phyloP scores from a whole-genome alignment of 164 flowering plant genomes.

The Cinnamomum micranthum region DNA sequence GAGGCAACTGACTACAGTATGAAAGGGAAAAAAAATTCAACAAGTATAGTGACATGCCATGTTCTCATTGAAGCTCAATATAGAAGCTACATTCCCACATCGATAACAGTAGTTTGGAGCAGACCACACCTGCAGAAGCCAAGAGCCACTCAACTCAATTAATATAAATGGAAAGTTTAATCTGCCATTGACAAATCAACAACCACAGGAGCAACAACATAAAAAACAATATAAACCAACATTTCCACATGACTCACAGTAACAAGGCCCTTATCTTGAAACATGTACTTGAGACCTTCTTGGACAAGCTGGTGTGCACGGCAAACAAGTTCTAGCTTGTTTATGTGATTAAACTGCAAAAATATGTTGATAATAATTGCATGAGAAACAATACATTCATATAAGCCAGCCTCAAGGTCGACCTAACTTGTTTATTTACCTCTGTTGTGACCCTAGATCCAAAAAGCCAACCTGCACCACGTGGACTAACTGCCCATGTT shows the following conservation, averaged over 20 bases:
- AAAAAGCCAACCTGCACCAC: conserved; percentile 99
- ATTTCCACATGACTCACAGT: conserved; percentile 50
- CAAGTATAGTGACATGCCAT: conserved; percentile 41
- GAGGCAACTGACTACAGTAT: too few relatives aligned
- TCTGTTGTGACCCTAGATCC: conserved; percentile 97
- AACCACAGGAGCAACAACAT: neutral
- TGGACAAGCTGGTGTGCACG: conserved; percentile 99
- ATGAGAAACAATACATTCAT: neutral
- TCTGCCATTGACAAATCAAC: neutral
- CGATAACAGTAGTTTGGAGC: conserved; percentile 98
- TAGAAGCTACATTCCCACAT: conserved; percentile 99
- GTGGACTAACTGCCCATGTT: conserved; percentile 99
- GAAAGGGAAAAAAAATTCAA: too few relatives aligned
- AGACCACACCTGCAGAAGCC: conserved; percentile 81
- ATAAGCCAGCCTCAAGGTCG: too few relatives aligned
- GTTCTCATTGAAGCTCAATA: conserved; percentile 92
- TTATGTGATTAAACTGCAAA: conserved; percentile 91
- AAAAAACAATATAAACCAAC: neutral
- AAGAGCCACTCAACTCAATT: conserved; percentile 2
- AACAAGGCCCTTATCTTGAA: conserved; percentile 98
- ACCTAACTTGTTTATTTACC: conserved; percentile 33
- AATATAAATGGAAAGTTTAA: neutral
- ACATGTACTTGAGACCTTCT: conserved; percentile 99
- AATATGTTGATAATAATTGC: neutral
- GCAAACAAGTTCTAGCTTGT: conserved; percentile 92